Base-by-base conservation (phyloP, 257 asterid genomes). In the Ajuga chamaepitys region DNA sequence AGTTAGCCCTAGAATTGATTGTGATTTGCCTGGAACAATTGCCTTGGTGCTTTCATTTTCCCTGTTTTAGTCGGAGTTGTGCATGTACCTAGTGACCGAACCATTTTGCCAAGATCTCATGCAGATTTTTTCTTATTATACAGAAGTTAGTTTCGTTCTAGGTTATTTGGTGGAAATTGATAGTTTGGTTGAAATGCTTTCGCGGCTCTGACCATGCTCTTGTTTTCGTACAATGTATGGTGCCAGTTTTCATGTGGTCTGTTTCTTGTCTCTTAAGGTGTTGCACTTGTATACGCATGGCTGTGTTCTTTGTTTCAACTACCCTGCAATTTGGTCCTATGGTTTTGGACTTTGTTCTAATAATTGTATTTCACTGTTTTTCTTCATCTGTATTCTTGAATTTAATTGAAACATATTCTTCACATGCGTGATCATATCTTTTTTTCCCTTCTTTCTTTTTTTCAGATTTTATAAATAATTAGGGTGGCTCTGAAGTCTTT, bases 401-500 rank as follows among this genome's bases (percentile, higher is more conserved):
- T 59, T n/a, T 28, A 16, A 9, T 21, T 28, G 51, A 30, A 42
- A 50, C 32, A 21, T n/a, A 12, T 51, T 69, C 42, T 16, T 68
- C 52, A 64, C 45, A 12, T 26, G 40, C 44, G 41, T 70, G 20
- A 46, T 59, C 7, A 40, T 46, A 28, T 44, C 14, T 20, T 46
- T 32, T 32, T 47, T 71, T 30, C 5, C 0, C 7, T 30, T 28
- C 34, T 28, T 28, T 28, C 34, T 28, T 30, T 30, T 30, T 8
- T 59, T 63, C 82, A 70, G 80, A 42, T 42, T 32, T 66, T 45
- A 51, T 26, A 60, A 34, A 41, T 22, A 58, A 50, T 46, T 64
- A 62, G 76, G 68, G 77, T 79, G 80, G 74, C 76, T 62, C 58
- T 51, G 48, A 65, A n/a, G 71, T 59, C 66, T 53, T 64, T 76